These are phyloP conservation scores for Corymbia calophylla DNA, from an alignment of 441 rosid genomes.

Conservation along the genomic window DNA sequence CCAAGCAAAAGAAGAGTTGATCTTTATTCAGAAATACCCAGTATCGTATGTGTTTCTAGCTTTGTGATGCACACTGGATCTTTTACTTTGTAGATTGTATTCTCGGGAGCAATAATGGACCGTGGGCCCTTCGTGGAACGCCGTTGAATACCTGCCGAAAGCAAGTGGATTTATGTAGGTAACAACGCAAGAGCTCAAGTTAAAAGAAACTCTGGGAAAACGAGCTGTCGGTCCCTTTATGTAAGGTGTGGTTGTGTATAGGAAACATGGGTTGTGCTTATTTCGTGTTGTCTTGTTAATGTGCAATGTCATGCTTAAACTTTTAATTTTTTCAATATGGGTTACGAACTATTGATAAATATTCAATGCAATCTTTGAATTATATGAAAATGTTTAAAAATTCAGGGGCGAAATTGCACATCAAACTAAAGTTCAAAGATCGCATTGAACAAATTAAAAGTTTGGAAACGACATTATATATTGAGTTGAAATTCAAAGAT, in stretches of 20 bases:
- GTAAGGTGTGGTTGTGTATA: not conserved
- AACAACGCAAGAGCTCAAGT: not conserved
- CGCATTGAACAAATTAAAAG: too few relatives aligned
- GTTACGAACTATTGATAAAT: too few relatives aligned
- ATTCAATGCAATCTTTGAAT: too few relatives aligned
- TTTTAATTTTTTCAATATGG: not conserved
- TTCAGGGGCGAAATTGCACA: not conserved
- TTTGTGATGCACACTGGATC: not conserved
- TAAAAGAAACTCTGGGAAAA: not conserved
- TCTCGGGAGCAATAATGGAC: not conserved
- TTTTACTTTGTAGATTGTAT: not conserved
- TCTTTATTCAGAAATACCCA: not conserved
- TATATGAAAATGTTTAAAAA: too few relatives aligned
- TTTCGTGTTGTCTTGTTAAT: not conserved
- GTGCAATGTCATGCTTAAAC: too few relatives aligned
- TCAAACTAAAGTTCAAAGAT: too few relatives aligned
- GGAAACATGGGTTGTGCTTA: not conserved
- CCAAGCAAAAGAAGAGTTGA: not conserved
- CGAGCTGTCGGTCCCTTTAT: not conserved
- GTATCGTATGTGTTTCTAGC: not conserved
- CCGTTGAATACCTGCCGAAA: not conserved
- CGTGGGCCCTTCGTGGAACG: not conserved
- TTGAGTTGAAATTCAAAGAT: too few relatives aligned
- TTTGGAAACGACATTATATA: too few relatives aligned
- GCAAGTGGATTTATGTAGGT: not conserved